These are phyloP conservation scores for Colletotrichum lindemuthianum DNA, from an alignment of 2,329 filamentous ascomycete genomes.

Conservation along the genomic window DNA sequence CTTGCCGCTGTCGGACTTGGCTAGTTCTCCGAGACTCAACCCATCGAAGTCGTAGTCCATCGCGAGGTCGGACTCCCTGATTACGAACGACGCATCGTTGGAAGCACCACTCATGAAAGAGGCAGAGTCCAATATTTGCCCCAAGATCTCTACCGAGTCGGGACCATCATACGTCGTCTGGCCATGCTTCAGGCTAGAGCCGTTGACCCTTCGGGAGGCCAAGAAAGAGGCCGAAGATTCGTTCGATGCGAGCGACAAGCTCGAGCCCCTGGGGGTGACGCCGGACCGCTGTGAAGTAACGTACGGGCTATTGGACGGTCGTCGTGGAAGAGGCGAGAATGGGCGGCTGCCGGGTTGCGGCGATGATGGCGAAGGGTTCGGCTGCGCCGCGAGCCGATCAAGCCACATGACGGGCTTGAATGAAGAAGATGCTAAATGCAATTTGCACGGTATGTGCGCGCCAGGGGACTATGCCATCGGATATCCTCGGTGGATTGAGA, in stretches of 20 bases:
- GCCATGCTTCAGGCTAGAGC: constrained; percentile 72
- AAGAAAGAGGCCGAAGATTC: constrained; percentile 82
- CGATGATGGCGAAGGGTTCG: constrained; percentile 63
- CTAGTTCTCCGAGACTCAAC: constrained; percentile 79
- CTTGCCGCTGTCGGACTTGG: constrained; percentile 46
- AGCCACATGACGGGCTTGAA: constrained; percentile 76
- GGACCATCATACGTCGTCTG: constrained; percentile 61
- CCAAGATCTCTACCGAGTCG: constrained; percentile 78
- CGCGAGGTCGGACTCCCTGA: constrained; percentile 65
- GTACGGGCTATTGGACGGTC: constrained; percentile 75
- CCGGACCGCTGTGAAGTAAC: constrained; percentile 75
- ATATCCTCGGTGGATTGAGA: neutral
- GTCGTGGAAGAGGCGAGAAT: constrained; percentile 75
- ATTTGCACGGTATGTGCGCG: neutral
- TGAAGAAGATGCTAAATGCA: constrained; percentile 31
- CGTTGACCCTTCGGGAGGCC: constrained; percentile 72
- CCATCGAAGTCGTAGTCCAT: constrained; percentile 82
- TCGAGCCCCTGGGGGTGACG: constrained; percentile 77
- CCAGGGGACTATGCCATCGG: constrained; percentile 22
- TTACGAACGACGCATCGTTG: constrained; percentile 36
- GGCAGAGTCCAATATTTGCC: constrained; percentile 51
- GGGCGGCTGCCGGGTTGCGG: constrained; percentile 70
- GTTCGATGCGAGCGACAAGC: constrained; percentile 79
- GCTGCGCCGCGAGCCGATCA: constrained; percentile 82
- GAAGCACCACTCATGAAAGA: constrained; percentile 37